Conservation (phyloP, 441 rosid genomes). For the Gossypium davidsonii region DNA sequence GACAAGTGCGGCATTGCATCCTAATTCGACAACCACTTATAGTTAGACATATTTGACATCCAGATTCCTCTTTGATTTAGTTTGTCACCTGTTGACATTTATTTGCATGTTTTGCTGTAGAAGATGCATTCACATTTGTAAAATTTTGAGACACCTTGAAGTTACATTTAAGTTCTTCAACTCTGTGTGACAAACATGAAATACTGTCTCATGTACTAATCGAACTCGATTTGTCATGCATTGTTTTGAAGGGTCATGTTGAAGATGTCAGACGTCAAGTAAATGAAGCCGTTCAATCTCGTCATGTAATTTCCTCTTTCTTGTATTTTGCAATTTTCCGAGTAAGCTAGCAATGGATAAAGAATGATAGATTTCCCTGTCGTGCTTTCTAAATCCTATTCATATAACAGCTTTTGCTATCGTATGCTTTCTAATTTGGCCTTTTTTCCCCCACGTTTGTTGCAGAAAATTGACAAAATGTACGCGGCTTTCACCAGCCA, state of each 20-base stretch:
- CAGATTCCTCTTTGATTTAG: neutral
- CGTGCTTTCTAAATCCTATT: neutral
- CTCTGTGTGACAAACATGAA: neutral
- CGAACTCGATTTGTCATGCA: neutral
- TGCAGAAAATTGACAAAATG: slow-evolving; percentile 87
- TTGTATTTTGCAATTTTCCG: neutral
- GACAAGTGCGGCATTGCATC: no score
- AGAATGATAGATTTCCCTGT: neutral
- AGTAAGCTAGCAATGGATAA: neutral
- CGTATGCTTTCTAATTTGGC: neutral
- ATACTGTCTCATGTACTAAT: neutral
- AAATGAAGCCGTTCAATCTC: slow-evolving; percentile 77
- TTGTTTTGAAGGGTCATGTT: slow-evolving; percentile 60
- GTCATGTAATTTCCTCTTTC: slow-evolving; percentile 49
- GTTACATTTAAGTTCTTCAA: neutral
- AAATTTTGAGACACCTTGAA: neutral
- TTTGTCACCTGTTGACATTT: neutral
- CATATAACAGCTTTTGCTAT: neutral
- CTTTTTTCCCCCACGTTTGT: slow-evolving; percentile 12
- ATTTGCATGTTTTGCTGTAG: neutral
- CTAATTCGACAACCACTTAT: neutral
- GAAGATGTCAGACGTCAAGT: slow-evolving; percentile 89
- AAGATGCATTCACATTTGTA: neutral
- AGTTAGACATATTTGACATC: no score
- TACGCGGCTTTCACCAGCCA: slow-evolving; percentile 80